Base-by-base conservation (phyloP, 176 grass and related monocot species). In the Carex littledalei region DNA sequence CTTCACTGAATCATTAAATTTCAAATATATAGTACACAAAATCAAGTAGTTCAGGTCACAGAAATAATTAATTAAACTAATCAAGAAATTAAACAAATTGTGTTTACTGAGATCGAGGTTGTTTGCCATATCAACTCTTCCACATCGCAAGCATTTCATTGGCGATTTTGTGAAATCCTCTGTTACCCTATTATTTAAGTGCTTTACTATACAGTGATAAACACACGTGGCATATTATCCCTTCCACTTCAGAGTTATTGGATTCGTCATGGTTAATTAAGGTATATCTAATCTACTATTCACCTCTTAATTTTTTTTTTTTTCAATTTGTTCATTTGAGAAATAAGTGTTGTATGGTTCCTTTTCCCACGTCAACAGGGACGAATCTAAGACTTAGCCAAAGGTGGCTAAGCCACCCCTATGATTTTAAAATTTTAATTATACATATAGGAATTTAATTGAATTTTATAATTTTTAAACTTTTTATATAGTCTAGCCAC, bases 351-450 rank as follows among this genome's bases (percentile, higher is more conserved):
- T 64, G 8, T 22, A 73, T 73, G 39, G 41, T 49, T n/a, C 1
- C 39, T 49, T 49, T 21, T 3, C 37, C 35, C n/a, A n/a, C n/a
- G n/a, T n/a, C n/a, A n/a, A n/a, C n/a, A n/a, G n/a, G n/a, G n/a
- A 0, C 0, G 0, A 0, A 0, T 0, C 0, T 24, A 0, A 0
- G 0, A 24, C 0, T 0, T 0, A 0, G 0, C 0, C 24, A 0
- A 0, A 24, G 0, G 0, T 0, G 24, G 24, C 24, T 24, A 24
- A 0, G 0, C 0, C 0, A 24, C 0, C 0, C 0, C 0, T 24
- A 0, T 0, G 24, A 24, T 24, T 24, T 24, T 24, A 0, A 0
- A 0, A 24, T 24, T 0, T 0, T 0, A 0, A 24, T 24, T 24
- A 0, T 0, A n/a, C n/a, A n/a, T n/a, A n/a, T n/a, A n/a, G n/a